Conservation (phyloP, 1,284 basidiomycete species). For the Cryptococcus wingfieldii region DNA sequence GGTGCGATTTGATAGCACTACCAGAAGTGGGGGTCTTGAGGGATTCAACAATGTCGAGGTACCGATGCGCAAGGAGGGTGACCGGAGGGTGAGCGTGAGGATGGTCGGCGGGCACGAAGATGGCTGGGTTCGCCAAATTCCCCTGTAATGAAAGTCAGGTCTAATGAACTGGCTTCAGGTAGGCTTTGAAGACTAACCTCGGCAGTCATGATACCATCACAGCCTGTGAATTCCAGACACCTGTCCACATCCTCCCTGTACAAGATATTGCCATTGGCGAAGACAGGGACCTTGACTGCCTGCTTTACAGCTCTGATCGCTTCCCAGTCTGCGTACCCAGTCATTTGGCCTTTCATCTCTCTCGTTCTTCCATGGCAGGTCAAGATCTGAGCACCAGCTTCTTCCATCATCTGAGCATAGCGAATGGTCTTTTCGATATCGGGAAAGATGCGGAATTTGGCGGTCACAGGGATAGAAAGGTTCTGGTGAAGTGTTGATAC, state of each 20-base stretch:
- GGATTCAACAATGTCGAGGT: constrained; percentile 71
- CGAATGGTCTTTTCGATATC: constrained; percentile 80
- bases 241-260: constrained; percentile 70
- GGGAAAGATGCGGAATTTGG: constrained; percentile 91
- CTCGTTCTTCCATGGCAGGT: constrained; percentile 88
- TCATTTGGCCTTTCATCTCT: constrained; percentile 79
- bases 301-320: constrained; percentile 81
- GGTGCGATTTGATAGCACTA: constrained; percentile 81
- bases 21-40: constrained; percentile 68
- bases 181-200: constrained; percentile 52
- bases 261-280: constrained; percentile 96
- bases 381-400: constrained; percentile 90
- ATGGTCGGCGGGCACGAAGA: constrained; percentile 58
- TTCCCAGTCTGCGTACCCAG: constrained; percentile 76
- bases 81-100: constrained; percentile 59
- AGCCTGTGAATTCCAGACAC: constrained; percentile 76
- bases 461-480: constrained; percentile 83
- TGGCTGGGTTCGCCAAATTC: constrained; percentile 85
- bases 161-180: background rate
- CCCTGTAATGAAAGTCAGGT: constrained; percentile 50
- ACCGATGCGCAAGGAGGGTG: constrained; percentile 71
- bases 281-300: constrained; percentile 84
- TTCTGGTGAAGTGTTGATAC: constrained; percentile 81
- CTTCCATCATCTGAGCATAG: constrained; percentile 91
- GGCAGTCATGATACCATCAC: constrained; percentile 90